phyloP scores from a whole-genome alignment of 1,284 basidiomycete genomes.

The Entoloma clypeatum region DNA sequence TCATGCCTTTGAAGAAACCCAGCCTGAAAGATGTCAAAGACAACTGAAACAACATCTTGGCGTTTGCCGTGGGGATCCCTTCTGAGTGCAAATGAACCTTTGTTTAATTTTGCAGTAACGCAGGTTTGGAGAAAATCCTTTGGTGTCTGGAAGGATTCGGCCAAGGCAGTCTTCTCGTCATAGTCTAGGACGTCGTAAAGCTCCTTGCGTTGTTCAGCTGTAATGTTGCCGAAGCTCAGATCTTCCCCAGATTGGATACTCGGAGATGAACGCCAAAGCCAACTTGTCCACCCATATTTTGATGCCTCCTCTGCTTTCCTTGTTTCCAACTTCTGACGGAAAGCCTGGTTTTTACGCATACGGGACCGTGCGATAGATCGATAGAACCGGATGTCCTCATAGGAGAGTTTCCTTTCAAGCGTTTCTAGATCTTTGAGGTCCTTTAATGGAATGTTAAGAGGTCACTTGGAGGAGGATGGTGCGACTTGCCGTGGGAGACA shows the following conservation, averaged over 20 bases:
- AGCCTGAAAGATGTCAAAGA: slow-evolving; percentile 88
- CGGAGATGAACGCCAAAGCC: slow-evolving; percentile 79
- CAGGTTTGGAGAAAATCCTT: slow-evolving; percentile 82
- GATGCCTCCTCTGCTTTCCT: slow-evolving; percentile 56
- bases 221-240: slow-evolving; percentile 66
- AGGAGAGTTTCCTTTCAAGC: slow-evolving; percentile 83
- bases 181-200: slow-evolving; percentile 95
- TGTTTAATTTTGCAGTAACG: slow-evolving; percentile 77
- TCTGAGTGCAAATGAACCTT: slow-evolving; percentile 83
- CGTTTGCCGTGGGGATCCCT: slow-evolving; percentile 60
- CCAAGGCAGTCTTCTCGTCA: slow-evolving; percentile 79
- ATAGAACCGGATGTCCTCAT: slow-evolving; percentile 98
- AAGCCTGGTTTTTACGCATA: slow-evolving; percentile 80
- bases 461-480: background rate
- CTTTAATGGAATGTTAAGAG: slow-evolving; percentile 35
- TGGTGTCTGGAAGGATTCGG: slow-evolving; percentile 66
- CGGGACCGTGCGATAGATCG: slow-evolving; percentile 92
- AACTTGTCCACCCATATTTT: slow-evolving; percentile 70
- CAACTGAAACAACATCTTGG: slow-evolving; percentile 81
- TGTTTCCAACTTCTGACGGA: slow-evolving; percentile 65
- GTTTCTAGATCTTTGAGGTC: slow-evolving; percentile 59
- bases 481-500: slow-evolving; percentile 43
- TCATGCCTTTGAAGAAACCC: slow-evolving; percentile 84
- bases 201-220: slow-evolving; percentile 90
- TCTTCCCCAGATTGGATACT: slow-evolving; percentile 41